Evolutionary conservation across 176 grass and related monocot species (phyloP), one percentile per base, ranked within the genome.

Genomic region (Melocanna baccifera): DNA sequence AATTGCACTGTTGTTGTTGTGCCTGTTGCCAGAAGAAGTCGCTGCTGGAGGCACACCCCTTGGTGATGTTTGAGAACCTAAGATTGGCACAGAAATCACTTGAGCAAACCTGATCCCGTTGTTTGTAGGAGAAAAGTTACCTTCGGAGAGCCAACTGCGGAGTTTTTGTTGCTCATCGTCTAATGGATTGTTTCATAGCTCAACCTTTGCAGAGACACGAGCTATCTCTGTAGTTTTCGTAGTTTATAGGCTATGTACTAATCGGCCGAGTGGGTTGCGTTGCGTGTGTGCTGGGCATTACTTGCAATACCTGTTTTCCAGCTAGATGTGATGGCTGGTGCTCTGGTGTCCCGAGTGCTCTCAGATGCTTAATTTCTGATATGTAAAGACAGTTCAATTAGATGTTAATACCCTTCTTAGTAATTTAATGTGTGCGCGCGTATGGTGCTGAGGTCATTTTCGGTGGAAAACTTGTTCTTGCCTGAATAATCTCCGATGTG

Each of bases 31-130:
- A 91, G 89, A 70, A 87, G 42, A 51, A 75, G 42, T 75, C 80
- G 22, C 18, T 87, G 85, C 69, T 84, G 80, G 69, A 84, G 51
- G 46, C 0, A 43, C 75, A 87, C 3, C 85, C 80, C 25, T 53
- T 87, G 81, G 89, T 87, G 75, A 91, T 87, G 89, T 91, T 87
- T 22, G 45, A 87, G 69, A 79, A 87, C 81, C 69, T 91, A 46
- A 42, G 30, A 39, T 84, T 91, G 75, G 45, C 75, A 69, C 75
- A 91, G 56, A 91, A 83, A 75, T 69, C 89, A 39, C 85, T 91
- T 82, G 69, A 83, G 73, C 30, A 87, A 56, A 71, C 67, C 37
- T 70, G 57, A 29, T 52, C 48, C 13, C 46, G 7, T 64, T 32
- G 23, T 78, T 62, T 77, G 20, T 65, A 34, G 25, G 12, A 67